These are phyloP conservation scores for Metarhizium humberi DNA, from an alignment of 2,329 filamentous ascomycete species.

Conservation along the genomic window DNA sequence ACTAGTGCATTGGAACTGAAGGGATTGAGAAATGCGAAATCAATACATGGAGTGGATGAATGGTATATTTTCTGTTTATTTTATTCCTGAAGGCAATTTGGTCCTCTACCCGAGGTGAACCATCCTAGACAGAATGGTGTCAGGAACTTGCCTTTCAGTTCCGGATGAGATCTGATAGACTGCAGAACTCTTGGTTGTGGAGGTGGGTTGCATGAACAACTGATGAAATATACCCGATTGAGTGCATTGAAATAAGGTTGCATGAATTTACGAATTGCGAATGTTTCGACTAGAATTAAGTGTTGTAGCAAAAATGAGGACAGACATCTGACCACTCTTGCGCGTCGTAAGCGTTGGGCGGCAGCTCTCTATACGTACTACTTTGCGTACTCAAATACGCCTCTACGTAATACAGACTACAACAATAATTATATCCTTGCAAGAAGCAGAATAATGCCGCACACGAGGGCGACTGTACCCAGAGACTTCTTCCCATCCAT, in stretches of 20 bases:
- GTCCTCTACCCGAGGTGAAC: not conserved
- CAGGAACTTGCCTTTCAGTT: not conserved
- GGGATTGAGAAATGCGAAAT: not conserved
- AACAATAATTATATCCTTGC: too few species aligned
- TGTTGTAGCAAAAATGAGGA: too few species aligned
- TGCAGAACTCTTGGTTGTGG: not conserved
- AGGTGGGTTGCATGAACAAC: not conserved
- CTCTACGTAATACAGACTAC: too few species aligned
- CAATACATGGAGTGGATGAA: not conserved
- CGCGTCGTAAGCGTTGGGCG: too few species aligned
- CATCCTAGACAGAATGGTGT: not conserved
- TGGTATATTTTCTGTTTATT: not conserved
- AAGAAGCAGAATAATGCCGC: too few species aligned
- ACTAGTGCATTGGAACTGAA: not conserved
- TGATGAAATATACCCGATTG: not conserved
- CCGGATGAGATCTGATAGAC: not conserved
- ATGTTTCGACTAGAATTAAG: too few species aligned
- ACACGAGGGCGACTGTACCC: too few species aligned
- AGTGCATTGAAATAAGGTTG: not conserved
- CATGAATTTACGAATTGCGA: conserved; percentile 5
- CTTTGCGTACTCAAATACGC: too few species aligned
- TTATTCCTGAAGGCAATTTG: not conserved
- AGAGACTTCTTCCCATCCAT: too few species aligned
- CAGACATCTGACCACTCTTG: too few species aligned
- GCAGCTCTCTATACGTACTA: too few species aligned